These are phyloP conservation scores for Linnemannia schmuckeri DNA, from an alignment of 192 early-diverging fungal genomes.

Conservation along the genomic window DNA sequence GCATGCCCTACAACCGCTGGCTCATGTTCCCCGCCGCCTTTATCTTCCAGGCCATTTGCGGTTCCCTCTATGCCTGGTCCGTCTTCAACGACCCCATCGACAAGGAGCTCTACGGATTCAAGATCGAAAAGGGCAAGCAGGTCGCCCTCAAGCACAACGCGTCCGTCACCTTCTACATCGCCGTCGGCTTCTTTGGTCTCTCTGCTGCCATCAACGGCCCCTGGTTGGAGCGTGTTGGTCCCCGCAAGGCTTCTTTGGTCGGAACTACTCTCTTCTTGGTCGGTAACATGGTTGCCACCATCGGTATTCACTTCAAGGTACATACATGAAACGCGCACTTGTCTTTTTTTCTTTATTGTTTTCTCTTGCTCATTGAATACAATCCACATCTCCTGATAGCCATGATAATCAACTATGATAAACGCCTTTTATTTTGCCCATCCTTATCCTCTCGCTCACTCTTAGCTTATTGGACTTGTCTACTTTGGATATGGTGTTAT, in stretches of 20 bases:
- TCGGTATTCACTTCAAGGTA: slow-evolving; percentile 67
- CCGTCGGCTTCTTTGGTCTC: slow-evolving; percentile 80
- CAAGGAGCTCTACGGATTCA: slow-evolving; percentile 66
- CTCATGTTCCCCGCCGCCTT: slow-evolving; percentile 79
- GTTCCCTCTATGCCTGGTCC: slow-evolving; percentile 83
- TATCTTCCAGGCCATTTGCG: slow-evolving; percentile 80
- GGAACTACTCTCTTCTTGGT: slow-evolving; percentile 76
- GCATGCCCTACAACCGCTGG: slow-evolving; percentile 70
- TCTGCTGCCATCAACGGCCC: slow-evolving; percentile 81
- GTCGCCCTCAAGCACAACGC: slow-evolving; percentile 49
- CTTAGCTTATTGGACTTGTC: slow-evolving; percentile 64
- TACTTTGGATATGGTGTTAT: slow-evolving; percentile 82
- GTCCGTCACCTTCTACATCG: slow-evolving; percentile 80
- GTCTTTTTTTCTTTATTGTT: neutral
- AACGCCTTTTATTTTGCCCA: neutral
- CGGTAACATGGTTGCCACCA: slow-evolving; percentile 75
- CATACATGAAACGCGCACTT: neutral
- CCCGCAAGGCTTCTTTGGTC: slow-evolving; percentile 73
- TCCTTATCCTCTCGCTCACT: too few species aligned
- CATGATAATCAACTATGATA: neutral
- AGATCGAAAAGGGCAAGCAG: slow-evolving; percentile 55
- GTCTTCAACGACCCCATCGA: slow-evolving; percentile 84
- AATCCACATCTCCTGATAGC: neutral
- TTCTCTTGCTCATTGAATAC: neutral
- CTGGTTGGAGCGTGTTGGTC: slow-evolving; percentile 84